phyloP scores from a whole-genome alignment of 306 rosid species.

The Acmispon strigosus region DNA sequence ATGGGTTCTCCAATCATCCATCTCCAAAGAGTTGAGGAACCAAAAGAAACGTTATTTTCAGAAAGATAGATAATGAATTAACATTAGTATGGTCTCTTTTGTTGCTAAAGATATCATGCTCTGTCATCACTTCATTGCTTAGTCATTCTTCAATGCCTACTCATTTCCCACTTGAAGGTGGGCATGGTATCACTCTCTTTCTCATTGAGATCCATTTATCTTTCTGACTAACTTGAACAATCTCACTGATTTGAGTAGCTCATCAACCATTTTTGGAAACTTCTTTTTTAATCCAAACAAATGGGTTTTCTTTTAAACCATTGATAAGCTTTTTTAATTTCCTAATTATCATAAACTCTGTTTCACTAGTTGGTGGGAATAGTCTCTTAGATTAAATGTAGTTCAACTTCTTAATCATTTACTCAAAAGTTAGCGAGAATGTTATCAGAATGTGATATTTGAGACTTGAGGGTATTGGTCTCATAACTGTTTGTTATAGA shows the following conservation, averaged over 20 bases:
- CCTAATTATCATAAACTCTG: not conserved
- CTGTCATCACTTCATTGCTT: conserved; percentile 31
- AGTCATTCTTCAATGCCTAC: conserved; percentile 36
- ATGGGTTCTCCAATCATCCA: conserved; percentile 18
- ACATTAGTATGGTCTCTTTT: conserved; percentile 23
- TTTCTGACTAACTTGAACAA: conserved; percentile 11
- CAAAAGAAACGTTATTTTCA: conserved; percentile 10
- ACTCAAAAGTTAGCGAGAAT: too few species aligned
- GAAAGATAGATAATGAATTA: conserved; percentile 19
- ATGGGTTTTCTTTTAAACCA: not conserved
- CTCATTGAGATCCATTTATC: conserved; percentile 1
- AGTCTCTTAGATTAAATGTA: too few species aligned
- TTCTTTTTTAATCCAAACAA: not conserved
- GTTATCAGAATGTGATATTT: too few species aligned
- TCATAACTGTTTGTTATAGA: too few species aligned
- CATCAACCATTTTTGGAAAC: conserved; percentile 1
- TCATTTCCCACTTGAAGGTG: conserved; percentile 48
- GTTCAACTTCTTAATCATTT: too few species aligned
- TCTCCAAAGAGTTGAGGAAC: conserved; percentile 11
- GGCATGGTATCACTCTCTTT: conserved; percentile 36
- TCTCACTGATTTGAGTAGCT: conserved; percentile 15
- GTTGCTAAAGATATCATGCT: conserved; percentile 19
- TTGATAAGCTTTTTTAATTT: not conserved
- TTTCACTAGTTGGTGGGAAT: not conserved
- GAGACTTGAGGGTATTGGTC: too few species aligned